phyloP scores from a whole-genome alignment of 257 asterid genomes.

The Lycium barbarum region DNA sequence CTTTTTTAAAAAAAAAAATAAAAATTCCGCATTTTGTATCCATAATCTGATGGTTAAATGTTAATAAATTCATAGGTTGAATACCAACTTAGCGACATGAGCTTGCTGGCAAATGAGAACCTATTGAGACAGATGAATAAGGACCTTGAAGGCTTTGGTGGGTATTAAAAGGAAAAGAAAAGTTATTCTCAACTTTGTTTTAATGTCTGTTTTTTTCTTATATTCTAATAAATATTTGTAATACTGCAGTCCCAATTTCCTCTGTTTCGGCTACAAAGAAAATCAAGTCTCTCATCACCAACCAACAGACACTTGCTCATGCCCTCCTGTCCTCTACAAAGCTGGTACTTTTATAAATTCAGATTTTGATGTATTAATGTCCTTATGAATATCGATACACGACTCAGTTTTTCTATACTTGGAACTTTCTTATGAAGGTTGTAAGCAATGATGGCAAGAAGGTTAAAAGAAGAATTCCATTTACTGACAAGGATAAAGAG shows the following conservation, averaged over 20 bases:
- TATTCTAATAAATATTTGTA: too few species aligned
- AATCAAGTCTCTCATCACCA: conserved; percentile 79
- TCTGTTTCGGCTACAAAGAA: conserved; percentile 82
- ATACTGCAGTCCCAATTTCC: conserved; percentile 71
- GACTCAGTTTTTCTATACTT: neutral
- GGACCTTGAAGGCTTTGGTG: conserved; percentile 92
- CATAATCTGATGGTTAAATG: neutral
- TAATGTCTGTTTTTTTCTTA: neutral
- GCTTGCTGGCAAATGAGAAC: conserved; percentile 92
- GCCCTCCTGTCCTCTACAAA: conserved; percentile 82
- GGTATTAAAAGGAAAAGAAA: conserved; percentile 29
- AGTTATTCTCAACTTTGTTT: neutral
- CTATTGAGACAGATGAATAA: conserved; percentile 74
- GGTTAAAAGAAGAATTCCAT: conserved; percentile 73
- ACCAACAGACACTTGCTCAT: conserved; percentile 74
- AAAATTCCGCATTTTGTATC: neutral
- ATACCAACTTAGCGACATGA: conserved; percentile 93
- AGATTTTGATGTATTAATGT: neutral
- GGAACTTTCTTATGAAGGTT: conserved; percentile 41
- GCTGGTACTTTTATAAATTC: conserved; percentile 52
- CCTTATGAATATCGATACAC: neutral
- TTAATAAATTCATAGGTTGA: conserved; percentile 64
- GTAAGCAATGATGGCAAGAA: conserved; percentile 91
- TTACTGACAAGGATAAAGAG: conserved; percentile 85
- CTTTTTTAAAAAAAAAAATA: too few species aligned